Evolutionary conservation across 441 rosid species (phyloP), one percentile per base, ranked within the genome.

Genomic region (Melastoma candidum): DNA sequence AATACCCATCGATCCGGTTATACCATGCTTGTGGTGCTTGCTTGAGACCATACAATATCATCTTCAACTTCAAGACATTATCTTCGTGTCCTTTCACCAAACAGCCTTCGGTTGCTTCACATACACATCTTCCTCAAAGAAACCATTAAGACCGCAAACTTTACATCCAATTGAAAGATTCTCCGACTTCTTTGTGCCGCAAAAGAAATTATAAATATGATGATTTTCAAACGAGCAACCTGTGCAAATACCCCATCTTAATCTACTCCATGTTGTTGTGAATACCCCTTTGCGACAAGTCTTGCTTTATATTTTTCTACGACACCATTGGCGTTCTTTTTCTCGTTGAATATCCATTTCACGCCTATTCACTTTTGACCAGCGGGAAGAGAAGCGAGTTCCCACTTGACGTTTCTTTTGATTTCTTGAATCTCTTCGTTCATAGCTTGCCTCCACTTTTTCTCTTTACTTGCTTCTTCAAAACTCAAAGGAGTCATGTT

Each of bases 331-430:
- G 48, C 13, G 9, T 17, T 54, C 4, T 44, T 17, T 26, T 54
- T 54, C 26, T 29, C 44, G 11, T 54, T 54, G 26, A 39, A 54
- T 11, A 54, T 7, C 29, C 29, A 54, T 14, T 54, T 44, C 25
- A 41, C 12, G 2, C 27, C 24, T 8, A 54, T 41, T 2, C 14
- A 47, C 49, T 47, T 47, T 24, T 47, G 12, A 24, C 49, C 1
- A 12, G 36, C 12, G 9, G 2, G 14, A 47, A 47, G 14, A 11
- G 26, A 13, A 0, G 7, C 10, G 49, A 47, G 17, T 3, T 47
- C 10, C 49, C 49, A 13, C 6, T 6, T 47, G 11, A 41, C 47
- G 22, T 39, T 54, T 12, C 44, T 44, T 47, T 54, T n/a, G 8
- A 54, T 54, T 1, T 3, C 25, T 2, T 12, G n/a, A 3, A 54